Conservation (phyloP, 2,329 filamentous ascomycete genomes). For the Ophiognomonia clavigignenti-juglandacearum region DNA sequence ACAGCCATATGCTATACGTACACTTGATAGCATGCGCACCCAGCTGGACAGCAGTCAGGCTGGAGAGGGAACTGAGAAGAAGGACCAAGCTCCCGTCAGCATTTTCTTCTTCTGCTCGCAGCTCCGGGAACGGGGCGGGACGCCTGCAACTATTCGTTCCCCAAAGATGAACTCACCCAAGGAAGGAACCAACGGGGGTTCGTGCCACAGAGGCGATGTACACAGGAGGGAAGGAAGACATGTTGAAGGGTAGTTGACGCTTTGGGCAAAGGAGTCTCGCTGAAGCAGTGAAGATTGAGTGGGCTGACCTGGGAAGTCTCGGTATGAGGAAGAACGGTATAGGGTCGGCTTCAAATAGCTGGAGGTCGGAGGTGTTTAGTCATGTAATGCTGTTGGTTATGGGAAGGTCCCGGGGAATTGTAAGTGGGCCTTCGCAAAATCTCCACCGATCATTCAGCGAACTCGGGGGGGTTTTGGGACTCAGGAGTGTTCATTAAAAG, state of each 20-base stretch:
- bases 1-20: conserved; percentile 34
- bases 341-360: neutral
- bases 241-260: conserved; percentile 35
- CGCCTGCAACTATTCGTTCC: too few relatives aligned
- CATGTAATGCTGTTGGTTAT: neutral
- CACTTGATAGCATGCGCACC: conserved; percentile 91
- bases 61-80: conserved; percentile 70
- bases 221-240: conserved; percentile 79
- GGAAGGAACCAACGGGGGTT: conserved; percentile 90
- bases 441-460: conserved; percentile 8
- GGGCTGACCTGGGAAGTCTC: neutral
- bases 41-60: conserved; percentile 78
- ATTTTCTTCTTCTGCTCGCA: neutral
- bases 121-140: too few relatives aligned
- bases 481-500: too few relatives aligned
- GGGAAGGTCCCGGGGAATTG: neutral
- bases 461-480: conserved; percentile 10
- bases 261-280: conserved; percentile 7
- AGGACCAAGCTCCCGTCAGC: conserved; percentile 13
- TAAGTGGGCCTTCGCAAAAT: neutral
- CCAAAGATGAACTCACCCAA: conserved; percentile 80
- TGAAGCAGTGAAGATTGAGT: neutral
- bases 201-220: conserved; percentile 92
- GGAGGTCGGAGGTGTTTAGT: neutral
- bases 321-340: neutral